phyloP scores from a whole-genome alignment of 352 stramenopile genomes.

The Saprolegnia parasitica region DNA sequence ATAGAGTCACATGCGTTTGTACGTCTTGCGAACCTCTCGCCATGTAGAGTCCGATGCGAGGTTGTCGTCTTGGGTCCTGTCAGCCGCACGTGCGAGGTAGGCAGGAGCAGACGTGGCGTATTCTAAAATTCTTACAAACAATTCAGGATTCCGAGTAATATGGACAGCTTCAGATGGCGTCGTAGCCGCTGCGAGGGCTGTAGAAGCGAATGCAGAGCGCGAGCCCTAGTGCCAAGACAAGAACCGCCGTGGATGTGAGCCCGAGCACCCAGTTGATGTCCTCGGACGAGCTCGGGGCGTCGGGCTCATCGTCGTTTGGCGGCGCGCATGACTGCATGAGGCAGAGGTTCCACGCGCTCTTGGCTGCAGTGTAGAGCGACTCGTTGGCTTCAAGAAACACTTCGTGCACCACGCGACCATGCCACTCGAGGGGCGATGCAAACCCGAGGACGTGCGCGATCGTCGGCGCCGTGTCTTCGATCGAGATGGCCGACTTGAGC shows the following conservation, averaged over 20 bases:
- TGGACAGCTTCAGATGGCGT: background rate
- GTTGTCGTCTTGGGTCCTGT: background rate
- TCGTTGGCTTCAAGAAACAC: constrained; percentile 24
- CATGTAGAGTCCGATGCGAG: no score
- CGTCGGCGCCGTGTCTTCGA: constrained; percentile 29
- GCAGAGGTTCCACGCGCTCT: constrained; percentile 19
- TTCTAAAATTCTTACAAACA: no score
- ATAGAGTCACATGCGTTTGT: background rate
- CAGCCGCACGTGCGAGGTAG: no score
- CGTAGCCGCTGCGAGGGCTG: constrained; percentile 8
- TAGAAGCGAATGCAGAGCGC: constrained; percentile 21
- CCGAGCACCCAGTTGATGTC: constrained; percentile 25
- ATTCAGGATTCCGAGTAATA: background rate
- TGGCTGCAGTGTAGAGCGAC: constrained; percentile 24
- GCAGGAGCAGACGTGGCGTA: no score
- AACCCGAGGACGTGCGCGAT: constrained; percentile 24
- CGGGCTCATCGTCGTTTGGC: background rate
- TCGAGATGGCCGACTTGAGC: constrained; percentile 26
- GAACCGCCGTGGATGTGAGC: constrained; percentile 4
- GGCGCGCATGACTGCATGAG: background rate
- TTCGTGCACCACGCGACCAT: constrained; percentile 23
- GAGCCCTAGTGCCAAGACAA: constrained; percentile 9
- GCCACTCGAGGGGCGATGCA: constrained; percentile 21
- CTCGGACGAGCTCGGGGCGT: background rate
- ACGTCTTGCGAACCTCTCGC: no score